A percentile compares a stretch with the other conserved stretches of the same genome.
These are phyloP conservation scores for Corylus avellana DNA, from an alignment of 306 rosid species.

Conservation along the genomic window DNA sequence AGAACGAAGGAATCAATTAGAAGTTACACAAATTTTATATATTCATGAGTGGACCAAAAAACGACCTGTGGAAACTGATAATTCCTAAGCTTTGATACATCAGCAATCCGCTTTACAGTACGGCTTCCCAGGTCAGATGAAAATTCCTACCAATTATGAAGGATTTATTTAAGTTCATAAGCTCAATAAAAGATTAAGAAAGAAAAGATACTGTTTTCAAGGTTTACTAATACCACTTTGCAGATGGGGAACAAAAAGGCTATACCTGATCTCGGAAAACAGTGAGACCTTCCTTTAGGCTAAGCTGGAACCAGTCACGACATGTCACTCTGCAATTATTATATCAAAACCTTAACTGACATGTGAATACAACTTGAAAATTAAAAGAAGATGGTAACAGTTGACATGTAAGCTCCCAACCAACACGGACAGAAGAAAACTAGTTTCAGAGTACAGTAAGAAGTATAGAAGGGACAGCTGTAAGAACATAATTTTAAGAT, in stretches of 20 bases:
- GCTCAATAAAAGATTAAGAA: not conserved
- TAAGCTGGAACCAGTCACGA: constrained; percentile 99
- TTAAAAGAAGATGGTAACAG: not conserved
- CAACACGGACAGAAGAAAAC: constrained; percentile 7
- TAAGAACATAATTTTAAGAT: constrained; percentile 13
- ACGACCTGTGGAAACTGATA: constrained; percentile 97
- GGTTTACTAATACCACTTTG: constrained; percentile 21
- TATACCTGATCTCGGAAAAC: constrained; percentile 95
- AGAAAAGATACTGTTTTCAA: constrained; percentile 3
- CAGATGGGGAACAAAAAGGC: constrained; percentile 13
- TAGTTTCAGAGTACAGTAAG: constrained; percentile 3
- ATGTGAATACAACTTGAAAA: constrained; percentile 2
- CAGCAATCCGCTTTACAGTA: constrained; percentile 80
- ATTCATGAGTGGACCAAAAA: not conserved
- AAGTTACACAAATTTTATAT: constrained; percentile 8
- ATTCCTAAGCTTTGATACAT: constrained; percentile 86
- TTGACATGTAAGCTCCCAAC: constrained; percentile 6
- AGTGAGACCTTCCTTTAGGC: constrained; percentile 97
- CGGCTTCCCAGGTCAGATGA: constrained; percentile 99
- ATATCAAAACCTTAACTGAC: constrained; percentile 34
- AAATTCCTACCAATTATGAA: constrained; percentile 67
- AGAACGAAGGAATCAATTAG: constrained; percentile 14
- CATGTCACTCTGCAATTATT: constrained; percentile 83
- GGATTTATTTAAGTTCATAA: constrained; percentile 14
- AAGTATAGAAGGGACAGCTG: constrained; percentile 3